Conservation (phyloP, 306 rosid species). For the Myrica gale region DNA sequence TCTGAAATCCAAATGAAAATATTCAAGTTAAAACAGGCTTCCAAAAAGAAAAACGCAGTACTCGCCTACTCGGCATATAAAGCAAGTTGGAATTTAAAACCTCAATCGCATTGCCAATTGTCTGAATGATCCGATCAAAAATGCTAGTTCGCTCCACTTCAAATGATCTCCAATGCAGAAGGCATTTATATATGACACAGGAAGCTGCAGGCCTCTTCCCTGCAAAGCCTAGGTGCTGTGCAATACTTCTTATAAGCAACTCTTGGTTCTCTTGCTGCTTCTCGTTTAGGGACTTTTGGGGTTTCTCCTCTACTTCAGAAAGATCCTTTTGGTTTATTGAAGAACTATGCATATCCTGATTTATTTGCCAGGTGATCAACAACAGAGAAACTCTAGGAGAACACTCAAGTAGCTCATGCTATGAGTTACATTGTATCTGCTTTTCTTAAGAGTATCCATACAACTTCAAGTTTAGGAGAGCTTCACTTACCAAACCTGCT, state of each 20-base stretch:
- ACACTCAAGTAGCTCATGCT: not conserved
- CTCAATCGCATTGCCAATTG: constrained; percentile 57
- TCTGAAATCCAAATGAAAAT: constrained; percentile 37
- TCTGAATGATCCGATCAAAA: constrained; percentile 59
- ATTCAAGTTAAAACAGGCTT: constrained; percentile 26
- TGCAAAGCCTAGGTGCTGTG: constrained; percentile 52
- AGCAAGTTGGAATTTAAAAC: constrained; percentile 33
- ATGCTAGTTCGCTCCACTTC: constrained; percentile 62
- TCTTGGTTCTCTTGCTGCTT: constrained; percentile 69
- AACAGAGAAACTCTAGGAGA: constrained; percentile 20
- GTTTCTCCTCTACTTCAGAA: constrained; percentile 54
- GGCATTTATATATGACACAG: constrained; percentile 55
- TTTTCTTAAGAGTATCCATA: not conserved
- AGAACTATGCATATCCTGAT: constrained; percentile 67
- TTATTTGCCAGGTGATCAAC: constrained; percentile 23
- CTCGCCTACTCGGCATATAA: constrained; percentile 12
- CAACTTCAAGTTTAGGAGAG: constrained; percentile 17
- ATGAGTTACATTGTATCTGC: not conserved
- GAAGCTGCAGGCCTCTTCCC: constrained; percentile 58
- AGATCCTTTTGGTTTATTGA: constrained; percentile 65
- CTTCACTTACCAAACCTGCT: constrained; percentile 50
- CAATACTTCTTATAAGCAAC: constrained; percentile 53
- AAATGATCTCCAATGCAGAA: constrained; percentile 68
- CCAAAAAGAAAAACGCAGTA: constrained; percentile 11
- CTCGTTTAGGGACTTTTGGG: constrained; percentile 60